Conservation (phyloP, 2,329 filamentous ascomycete genomes). For the Penicillium italicum region DNA sequence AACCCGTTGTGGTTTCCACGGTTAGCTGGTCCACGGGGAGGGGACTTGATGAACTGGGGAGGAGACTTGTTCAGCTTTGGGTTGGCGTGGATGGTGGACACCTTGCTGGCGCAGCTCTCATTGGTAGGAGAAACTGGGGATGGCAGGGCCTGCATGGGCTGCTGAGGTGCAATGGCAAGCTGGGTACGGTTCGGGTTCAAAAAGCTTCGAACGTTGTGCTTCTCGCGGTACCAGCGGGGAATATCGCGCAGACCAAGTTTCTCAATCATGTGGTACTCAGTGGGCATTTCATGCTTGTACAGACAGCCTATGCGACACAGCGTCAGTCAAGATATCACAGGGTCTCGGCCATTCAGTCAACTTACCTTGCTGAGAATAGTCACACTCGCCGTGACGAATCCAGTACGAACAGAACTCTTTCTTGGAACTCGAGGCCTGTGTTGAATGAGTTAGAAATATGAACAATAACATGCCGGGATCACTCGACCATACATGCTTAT, state of each 20-base stretch:
- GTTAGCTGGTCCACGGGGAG: conserved; percentile 1
- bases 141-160: conserved; percentile 14
- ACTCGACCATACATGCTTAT: neutral
- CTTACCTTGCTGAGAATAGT: conserved; percentile 70
- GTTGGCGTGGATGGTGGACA: neutral
- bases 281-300: conserved; percentile 88
- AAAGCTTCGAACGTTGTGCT: conserved; percentile 34
- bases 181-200: conserved; percentile 15
- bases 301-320: conserved; percentile 58
- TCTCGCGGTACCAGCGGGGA: conserved; percentile 57
- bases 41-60: neutral
- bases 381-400: conserved; percentile 81
- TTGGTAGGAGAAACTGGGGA: conserved; percentile 2
- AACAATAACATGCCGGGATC: neutral
- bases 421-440: conserved; percentile 33
- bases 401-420: conserved; percentile 88
- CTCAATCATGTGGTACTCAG: conserved; percentile 61
- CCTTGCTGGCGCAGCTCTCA: neutral
- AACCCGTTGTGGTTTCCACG: neutral
- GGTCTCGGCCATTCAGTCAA: neutral
- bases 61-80: neutral
- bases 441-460: conserved; percentile 6
- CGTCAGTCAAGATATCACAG: conserved; percentile 1
- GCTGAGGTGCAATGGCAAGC: conserved; percentile 14
- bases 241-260: conserved; percentile 62